Conservation (phyloP, 352 stramenopile genomes). For the Phytophthora kernoviae region DNA sequence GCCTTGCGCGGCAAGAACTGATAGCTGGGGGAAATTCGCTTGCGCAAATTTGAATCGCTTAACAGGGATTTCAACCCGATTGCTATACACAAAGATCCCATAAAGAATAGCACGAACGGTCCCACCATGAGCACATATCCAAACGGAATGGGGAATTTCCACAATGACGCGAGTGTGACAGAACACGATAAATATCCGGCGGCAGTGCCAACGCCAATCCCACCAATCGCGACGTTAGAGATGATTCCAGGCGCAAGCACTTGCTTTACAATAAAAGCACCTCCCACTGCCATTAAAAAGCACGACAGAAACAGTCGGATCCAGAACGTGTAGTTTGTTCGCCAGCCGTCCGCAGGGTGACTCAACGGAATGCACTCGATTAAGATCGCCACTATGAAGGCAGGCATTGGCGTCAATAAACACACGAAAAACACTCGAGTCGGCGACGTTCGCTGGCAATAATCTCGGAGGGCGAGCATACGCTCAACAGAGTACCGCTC, state of each 20-base stretch:
- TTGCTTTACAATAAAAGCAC: constrained; percentile 15
- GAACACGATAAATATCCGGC: constrained; percentile 15
- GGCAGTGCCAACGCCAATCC: constrained; percentile 11
- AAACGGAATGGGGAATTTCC: constrained; percentile 27
- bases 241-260: constrained; percentile 15
- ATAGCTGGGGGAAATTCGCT: constrained; percentile 9
- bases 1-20: constrained; percentile 12
- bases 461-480: constrained; percentile 20
- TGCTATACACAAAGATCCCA: constrained; percentile 16
- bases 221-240: constrained; percentile 2
- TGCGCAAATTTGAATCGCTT: constrained; percentile 1
- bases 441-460: constrained; percentile 2
- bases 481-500: constrained; percentile 16
- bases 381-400: constrained; percentile 13
- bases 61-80: constrained; percentile 7
- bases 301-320: constrained; percentile 21
- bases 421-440: constrained; percentile 16
- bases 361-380: constrained; percentile 38
- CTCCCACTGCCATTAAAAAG: constrained; percentile 12
- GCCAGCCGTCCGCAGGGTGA: constrained; percentile 14
- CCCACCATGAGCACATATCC: constrained; percentile 21
- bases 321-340: constrained; percentile 32
- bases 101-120: constrained; percentile 20
- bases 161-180: constrained; percentile 13
- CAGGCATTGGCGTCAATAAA: constrained; percentile 7